Evolutionary conservation across 768 basidiomycete species (phyloP), one percentile per base, ranked within the genome.

Genomic region (Fomitopsis serialis): DNA sequence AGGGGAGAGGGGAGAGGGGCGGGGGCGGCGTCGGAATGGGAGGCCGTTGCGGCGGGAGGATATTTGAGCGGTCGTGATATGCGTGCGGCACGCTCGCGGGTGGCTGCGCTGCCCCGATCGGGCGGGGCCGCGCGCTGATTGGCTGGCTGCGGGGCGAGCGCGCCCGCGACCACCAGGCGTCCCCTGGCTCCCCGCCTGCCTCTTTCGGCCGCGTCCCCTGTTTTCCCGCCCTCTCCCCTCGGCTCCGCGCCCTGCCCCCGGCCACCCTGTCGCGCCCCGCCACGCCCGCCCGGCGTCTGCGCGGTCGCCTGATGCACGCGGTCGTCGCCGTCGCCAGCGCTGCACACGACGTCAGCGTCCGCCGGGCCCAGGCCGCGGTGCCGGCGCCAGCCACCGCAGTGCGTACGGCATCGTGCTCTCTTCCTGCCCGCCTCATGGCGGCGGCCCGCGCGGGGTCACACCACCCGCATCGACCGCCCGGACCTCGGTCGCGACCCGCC

Each of bases 71-170:
- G 53, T 42, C 37, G 27, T 56, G 53, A 60, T 54, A 55, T 52
- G 42, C 50, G 47, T 32, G 50, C 54, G 54, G 52, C 58, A 52
- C 58, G 55, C 54, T 55, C 53, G 48, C 57, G 51, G 50, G 53
- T 50, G 48, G 22, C 54, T 45, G 34, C 32, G 48, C 36, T 48
- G 17, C 43, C 42, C 53, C 32, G 32, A 49, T 54, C 46, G 48
- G 58, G 58, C 51, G 50, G 47, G 37, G 37, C 6, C 55, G 55
- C 48, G 45, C 48, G 9, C 2, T 25, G 42, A 48, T 46, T 48
- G 37, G 37, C 37, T 17, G 8, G 37, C n/a, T 19, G 37, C 13
- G 37, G 43, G 27, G 15, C 43, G 12, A 45, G 43, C 46, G 17
- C 42, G 40, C 44, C 45, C 29, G 50, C 53, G 42, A 51, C 50